Conservation (phyloP, 2,329 filamentous ascomycete species). For the Ophiocordyceps robertsii region DNA sequence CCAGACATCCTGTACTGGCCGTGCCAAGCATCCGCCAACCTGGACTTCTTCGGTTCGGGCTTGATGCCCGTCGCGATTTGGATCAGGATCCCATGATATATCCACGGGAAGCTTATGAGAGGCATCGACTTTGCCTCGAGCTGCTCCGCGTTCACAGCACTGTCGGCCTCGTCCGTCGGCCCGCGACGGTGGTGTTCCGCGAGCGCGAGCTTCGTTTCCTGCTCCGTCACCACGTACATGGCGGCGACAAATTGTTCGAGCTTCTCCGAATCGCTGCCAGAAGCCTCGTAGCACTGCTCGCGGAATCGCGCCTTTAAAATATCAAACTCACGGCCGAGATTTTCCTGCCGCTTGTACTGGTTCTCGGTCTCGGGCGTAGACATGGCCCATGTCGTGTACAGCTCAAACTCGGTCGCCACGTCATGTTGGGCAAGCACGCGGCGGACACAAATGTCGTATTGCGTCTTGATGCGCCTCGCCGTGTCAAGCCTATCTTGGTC, state of each 20-base stretch:
- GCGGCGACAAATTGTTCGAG: conserved; percentile 67
- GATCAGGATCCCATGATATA: conserved; percentile 53
- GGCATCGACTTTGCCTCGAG: conserved; percentile 45
- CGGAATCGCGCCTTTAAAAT: conserved; percentile 58
- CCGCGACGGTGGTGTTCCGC: conserved; percentile 22
- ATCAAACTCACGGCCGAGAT: conserved; percentile 55
- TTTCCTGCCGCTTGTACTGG: conserved; percentile 81
- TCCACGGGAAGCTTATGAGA: conserved; percentile 87
- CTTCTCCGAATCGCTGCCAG: conserved; percentile 41
- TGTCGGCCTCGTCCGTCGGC: conserved; percentile 19
- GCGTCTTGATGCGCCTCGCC: conserved; percentile 53
- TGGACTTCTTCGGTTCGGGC: conserved; percentile 9
- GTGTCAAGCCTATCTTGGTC: conserved; percentile 38
- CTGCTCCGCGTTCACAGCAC: conserved; percentile 7
- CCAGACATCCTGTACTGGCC: not conserved
- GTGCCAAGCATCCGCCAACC: conserved; percentile 5
- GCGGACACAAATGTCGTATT: conserved; percentile 66
- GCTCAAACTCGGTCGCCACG: conserved; percentile 78
- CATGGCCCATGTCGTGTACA: conserved; percentile 78
- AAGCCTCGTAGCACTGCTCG: conserved; percentile 49
- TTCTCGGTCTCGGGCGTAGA: conserved; percentile 55
- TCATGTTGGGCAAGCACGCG: conserved; percentile 77
- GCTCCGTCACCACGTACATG: conserved; percentile 74
- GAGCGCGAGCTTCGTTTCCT: conserved; percentile 50
- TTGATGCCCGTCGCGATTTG: conserved; percentile 15